Base-by-base conservation (phyloP, 2,329 filamentous ascomycete genomes). In the Septoria linicola region DNA sequence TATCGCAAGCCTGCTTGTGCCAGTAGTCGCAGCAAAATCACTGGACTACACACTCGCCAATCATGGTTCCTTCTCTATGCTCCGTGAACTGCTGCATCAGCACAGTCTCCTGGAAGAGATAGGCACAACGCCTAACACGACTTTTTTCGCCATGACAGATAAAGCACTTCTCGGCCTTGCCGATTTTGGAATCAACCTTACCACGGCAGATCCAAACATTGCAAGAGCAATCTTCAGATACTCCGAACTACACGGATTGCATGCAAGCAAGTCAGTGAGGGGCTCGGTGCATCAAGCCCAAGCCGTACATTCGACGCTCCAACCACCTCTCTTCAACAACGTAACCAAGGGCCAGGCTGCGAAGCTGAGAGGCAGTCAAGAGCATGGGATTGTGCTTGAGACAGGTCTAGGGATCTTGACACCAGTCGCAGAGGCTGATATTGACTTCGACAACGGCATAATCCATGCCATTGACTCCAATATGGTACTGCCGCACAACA, bases 401-500 rank as follows among this genome's bases (percentile, higher is more conserved):
- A 53, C 54, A 21, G 57, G 57, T 10, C 46, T 59, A 20, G 53
- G 53, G 10, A 52, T 57, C 10, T 30, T 57, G n/a, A 48, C 49
- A 10, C 49, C 41, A 4, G 23, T 45, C 10, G 41, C 40, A 13
- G 49, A 51, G 32, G 34, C 46, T 13, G 53, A 51, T 11, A 53
- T 58, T n/a, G 21, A 19, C 2, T 53, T 52, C 39, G 40, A 58
- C 13, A 43, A 49, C n/a, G 52, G 57, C 6, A 32, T 58, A 2
- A 42, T 59, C 23, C 57, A 59, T 37, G 53, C 55, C 2, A 49
- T 59, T 13, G 57, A 59, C 27, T 49, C 46, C 3, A 55, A 53
- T 13, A 51, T 59, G 40, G 55, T 59, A 2, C 39, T 55, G 11
- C 57, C 57, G 13, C 57, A 59, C 41, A 59, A 59, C 39, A 55